phyloP scores from a whole-genome alignment of 2,329 filamentous ascomycete genomes.

The Diaporthe sp. region DNA sequence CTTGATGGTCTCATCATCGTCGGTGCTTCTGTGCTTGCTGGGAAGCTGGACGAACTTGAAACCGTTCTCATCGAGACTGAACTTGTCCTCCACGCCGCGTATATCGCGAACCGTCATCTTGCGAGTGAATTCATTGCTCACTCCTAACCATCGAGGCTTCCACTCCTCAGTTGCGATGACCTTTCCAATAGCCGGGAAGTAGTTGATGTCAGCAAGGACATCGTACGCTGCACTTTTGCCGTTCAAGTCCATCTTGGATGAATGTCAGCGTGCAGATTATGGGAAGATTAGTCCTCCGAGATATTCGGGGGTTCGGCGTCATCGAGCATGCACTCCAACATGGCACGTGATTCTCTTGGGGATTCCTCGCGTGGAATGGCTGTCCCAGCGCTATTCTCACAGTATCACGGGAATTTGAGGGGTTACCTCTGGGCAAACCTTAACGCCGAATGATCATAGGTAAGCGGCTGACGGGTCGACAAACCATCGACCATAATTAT shows the following conservation, averaged over 20 bases:
- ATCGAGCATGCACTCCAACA: not conserved
- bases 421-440: not conserved
- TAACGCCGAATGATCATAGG: no score
- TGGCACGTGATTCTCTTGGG: constrained; percentile 9
- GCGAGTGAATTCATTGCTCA: not conserved
- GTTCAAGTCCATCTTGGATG: not conserved
- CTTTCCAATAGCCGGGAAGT: not conserved
- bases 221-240: not conserved
- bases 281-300: fast-evolving
- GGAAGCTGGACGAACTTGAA: constrained; percentile 25
- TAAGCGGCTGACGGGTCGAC: no score
- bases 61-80: constrained; percentile 21
- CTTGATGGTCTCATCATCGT: constrained; percentile 9
- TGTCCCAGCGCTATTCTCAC: not conserved
- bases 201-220: constrained; percentile 26
- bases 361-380: not conserved
- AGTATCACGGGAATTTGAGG: not conserved
- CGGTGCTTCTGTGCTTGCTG: not conserved
- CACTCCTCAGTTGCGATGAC: constrained; percentile 16
- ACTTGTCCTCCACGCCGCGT: constrained; percentile 15
- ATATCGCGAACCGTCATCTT: constrained; percentile 19
- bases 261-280: not conserved
- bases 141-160: constrained; percentile 10
- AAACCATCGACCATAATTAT: no score
- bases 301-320: constrained; percentile 2